Conservation (phyloP, 2,329 filamentous ascomycete species). For the Stachybotrys chartarum region DNA sequence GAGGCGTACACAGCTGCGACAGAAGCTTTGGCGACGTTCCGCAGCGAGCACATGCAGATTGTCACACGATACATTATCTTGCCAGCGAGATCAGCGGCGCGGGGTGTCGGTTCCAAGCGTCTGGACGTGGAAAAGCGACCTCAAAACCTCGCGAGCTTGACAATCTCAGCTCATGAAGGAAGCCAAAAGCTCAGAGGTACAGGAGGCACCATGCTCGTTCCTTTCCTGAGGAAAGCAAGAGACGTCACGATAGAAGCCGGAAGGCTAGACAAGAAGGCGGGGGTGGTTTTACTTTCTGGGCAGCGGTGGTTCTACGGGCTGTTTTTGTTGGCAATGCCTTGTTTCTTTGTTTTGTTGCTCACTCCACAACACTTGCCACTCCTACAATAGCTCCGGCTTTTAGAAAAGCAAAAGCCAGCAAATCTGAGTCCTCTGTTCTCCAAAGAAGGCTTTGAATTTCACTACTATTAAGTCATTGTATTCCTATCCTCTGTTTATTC, state of each 20-base stretch:
- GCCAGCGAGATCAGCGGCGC: conserved; percentile 47
- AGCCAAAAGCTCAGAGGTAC: conserved; percentile 62
- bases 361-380: too few species aligned
- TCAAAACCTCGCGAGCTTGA: conserved; percentile 39
- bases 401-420: too few species aligned
- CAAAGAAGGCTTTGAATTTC: too few species aligned
- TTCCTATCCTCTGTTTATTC: too few species aligned
- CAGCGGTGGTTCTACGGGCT: too few species aligned
- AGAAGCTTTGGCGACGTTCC: conserved; percentile 65
- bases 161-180: conserved; percentile 17
- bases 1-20: conserved; percentile 63
- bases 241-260: conserved; percentile 62
- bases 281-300: too few species aligned
- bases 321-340: too few species aligned
- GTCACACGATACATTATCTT: conserved; percentile 87
- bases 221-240: conserved; percentile 81
- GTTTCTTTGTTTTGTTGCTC: too few species aligned
- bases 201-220: conserved; percentile 78
- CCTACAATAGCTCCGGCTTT: too few species aligned
- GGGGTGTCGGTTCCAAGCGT: conserved; percentile 12
- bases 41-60: conserved; percentile 83
- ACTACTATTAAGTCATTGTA: too few species aligned
- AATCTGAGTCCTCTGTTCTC: too few species aligned
- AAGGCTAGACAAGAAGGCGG: conserved; percentile 11
- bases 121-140: conserved; percentile 5